These are phyloP conservation scores for Monilinia laxa DNA, from an alignment of 2,329 filamentous ascomycete species.

Conservation along the genomic window DNA sequence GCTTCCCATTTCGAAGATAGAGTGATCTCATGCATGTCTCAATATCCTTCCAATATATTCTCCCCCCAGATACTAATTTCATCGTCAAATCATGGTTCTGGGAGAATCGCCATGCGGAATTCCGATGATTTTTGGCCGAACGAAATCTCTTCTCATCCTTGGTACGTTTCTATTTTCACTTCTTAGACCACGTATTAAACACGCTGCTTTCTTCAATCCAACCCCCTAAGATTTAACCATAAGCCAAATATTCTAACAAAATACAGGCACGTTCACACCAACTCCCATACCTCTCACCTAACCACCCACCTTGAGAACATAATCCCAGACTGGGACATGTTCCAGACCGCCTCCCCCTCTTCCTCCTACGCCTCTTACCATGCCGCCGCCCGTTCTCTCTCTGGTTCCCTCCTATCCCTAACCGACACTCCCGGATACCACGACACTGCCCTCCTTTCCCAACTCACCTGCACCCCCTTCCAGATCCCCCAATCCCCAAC, in stretches of 20 bases:
- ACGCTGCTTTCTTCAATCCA: too few relatives aligned
- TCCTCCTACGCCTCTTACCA: slow-evolving; percentile 24
- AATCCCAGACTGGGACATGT: slow-evolving; percentile 26
- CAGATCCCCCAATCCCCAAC: too few relatives aligned
- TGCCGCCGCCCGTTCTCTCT: slow-evolving; percentile 25
- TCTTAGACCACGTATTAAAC: too few relatives aligned
- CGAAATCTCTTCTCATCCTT: slow-evolving; percentile 25
- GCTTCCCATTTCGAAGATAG: slow-evolving; percentile 23
- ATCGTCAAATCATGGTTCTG: not conserved
- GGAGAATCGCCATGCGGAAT: slow-evolving; percentile 24
- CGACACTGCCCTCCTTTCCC: slow-evolving; percentile 16
- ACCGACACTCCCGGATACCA: slow-evolving; percentile 26
- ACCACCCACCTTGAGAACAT: slow-evolving; percentile 26
- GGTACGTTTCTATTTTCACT: slow-evolving; percentile 9
- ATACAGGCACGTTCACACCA: slow-evolving; percentile 26
- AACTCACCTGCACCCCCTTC: not conserved
- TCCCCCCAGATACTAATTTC: slow-evolving; percentile 22
- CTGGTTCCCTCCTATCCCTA: slow-evolving; percentile 27
- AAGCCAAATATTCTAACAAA: not conserved
- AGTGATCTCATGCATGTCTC: slow-evolving; percentile 30
- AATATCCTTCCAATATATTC: slow-evolving; percentile 25
- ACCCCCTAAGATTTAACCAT: not conserved
- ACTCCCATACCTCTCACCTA: slow-evolving; percentile 25
- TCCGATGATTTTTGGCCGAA: slow-evolving; percentile 29
- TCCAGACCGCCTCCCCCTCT: slow-evolving; percentile 21